A percentile compares a stretch with the other conserved stretches of the same genome.
Evolutionary conservation across 257 asterid genomes (phyloP).

Genomic region (Echium plantagineum): DNA sequence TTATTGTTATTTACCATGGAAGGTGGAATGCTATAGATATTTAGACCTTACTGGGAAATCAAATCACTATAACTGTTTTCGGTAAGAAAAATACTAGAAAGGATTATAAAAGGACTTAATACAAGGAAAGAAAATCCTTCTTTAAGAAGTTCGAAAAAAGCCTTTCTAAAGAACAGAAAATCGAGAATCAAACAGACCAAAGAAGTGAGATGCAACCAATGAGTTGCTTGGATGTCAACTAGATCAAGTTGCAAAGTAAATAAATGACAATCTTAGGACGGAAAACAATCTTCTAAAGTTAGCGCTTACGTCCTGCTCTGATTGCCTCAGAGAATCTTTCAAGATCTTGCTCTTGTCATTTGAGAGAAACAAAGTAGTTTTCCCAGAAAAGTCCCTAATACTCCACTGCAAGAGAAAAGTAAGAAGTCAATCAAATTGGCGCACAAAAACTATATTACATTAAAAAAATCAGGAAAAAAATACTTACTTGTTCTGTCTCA

Average conservation of each 20-base stretch:
- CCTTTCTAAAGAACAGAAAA: too few relatives aligned
- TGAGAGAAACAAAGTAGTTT: slow-evolving; percentile 52
- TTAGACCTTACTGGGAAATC: too few relatives aligned
- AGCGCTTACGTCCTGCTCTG: slow-evolving; percentile 74
- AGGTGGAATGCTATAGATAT: too few relatives aligned
- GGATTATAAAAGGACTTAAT: too few relatives aligned
- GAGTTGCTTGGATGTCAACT: background rate
- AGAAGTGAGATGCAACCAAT: slow-evolving; percentile 1
- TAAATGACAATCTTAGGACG: slow-evolving; percentile 9
- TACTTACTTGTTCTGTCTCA: slow-evolving; percentile 69
- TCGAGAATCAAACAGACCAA: too few relatives aligned
- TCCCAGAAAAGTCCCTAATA: slow-evolving; percentile 95
- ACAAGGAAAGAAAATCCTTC: too few relatives aligned
- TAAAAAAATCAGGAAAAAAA: background rate
- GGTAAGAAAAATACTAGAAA: too few relatives aligned
- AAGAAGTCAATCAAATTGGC: slow-evolving; percentile 16
- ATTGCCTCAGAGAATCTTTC: slow-evolving; percentile 55
- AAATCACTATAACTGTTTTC: too few relatives aligned
- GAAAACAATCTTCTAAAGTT: slow-evolving; percentile 8
- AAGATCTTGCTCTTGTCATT: slow-evolving; percentile 49
- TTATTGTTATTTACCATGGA: too few relatives aligned
- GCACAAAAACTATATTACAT: too few relatives aligned
- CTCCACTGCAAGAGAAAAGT: slow-evolving; percentile 43
- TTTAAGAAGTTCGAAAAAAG: too few relatives aligned
- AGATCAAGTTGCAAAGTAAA: slow-evolving; percentile 10